Conservation (phyloP, 2,329 filamentous ascomycete species). For the Pseudogymnoascus sp. region DNA sequence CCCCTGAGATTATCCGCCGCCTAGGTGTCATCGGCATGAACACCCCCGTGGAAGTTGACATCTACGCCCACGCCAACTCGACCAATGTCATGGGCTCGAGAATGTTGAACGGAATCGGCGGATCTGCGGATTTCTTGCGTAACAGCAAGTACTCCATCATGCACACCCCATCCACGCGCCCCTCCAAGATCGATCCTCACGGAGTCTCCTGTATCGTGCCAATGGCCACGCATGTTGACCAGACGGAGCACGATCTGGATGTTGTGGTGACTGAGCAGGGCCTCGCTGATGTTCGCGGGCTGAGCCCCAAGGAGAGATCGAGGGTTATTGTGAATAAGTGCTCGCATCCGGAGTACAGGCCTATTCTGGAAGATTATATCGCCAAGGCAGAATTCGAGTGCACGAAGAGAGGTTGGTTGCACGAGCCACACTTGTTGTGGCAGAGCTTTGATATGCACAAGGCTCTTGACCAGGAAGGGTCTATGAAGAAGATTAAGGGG, state of each 20-base stretch:
- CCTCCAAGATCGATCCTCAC: conserved; percentile 72
- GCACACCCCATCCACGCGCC: conserved; percentile 79
- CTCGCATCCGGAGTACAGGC: conserved; percentile 75
- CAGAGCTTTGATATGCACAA: conserved; percentile 86
- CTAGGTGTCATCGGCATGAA: conserved; percentile 91
- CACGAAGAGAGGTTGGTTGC: conserved; percentile 76
- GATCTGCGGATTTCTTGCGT: conserved; percentile 74
- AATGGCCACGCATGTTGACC: conserved; percentile 82
- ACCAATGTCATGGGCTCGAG: conserved; percentile 84
- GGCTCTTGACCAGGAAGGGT: conserved; percentile 72
- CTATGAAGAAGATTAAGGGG: conserved; percentile 70
- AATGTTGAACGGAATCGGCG: conserved; percentile 80
- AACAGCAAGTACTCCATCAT: conserved; percentile 81
- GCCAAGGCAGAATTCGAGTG: conserved; percentile 82
- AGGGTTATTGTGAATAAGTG: conserved; percentile 82
- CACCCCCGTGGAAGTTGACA: conserved; percentile 88
- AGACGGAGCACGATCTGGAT: conserved; percentile 88
- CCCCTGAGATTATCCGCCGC: conserved; percentile 80
- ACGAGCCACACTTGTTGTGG: conserved; percentile 82
- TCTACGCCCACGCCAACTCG: conserved; percentile 87
- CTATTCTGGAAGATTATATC: conserved; percentile 75
- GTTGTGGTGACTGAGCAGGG: conserved; percentile 72
- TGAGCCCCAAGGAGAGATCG: conserved; percentile 72
- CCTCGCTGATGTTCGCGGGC: conserved; percentile 74
- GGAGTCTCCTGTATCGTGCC: conserved; percentile 86